phyloP scores from a whole-genome alignment of 495 filamentous ascomycete species.

The Geopyxis carbonaria region DNA sequence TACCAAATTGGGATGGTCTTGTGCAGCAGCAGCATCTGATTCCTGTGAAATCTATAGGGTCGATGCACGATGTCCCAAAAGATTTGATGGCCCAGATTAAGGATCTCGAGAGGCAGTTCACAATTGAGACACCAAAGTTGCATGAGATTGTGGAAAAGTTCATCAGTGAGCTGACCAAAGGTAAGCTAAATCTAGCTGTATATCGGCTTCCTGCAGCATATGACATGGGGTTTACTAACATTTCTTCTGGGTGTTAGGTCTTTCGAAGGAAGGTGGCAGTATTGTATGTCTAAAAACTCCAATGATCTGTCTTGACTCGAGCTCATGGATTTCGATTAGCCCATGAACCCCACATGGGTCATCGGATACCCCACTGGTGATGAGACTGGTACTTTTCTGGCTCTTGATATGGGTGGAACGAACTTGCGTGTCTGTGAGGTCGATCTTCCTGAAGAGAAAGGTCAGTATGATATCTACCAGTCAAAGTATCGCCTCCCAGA shows the following conservation, averaged over 20 bases:
- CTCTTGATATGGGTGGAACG: slow-evolving; percentile 95
- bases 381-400: slow-evolving; percentile 80
- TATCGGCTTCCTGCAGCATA: background rate
- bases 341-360: slow-evolving; percentile 98
- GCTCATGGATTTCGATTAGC: slow-evolving; percentile 34
- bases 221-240: slow-evolving; percentile 9
- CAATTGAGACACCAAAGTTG: slow-evolving; percentile 57
- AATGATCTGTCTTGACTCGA: slow-evolving; percentile 2
- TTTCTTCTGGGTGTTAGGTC: slow-evolving; percentile 33
- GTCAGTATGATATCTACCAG: slow-evolving; percentile 96
- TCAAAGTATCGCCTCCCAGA: slow-evolving; percentile 97
- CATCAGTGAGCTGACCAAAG: slow-evolving; percentile 71
- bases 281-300: slow-evolving; percentile 83
- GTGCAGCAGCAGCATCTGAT: background rate
- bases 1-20: too few species aligned
- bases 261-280: slow-evolving; percentile 73
- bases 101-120: slow-evolving; percentile 70
- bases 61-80: slow-evolving; percentile 66
- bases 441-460: slow-evolving; percentile 71
- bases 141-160: slow-evolving; percentile 85
- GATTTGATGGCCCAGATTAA: slow-evolving; percentile 72
- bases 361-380: slow-evolving; percentile 81
- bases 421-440: slow-evolving; percentile 97
- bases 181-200: slow-evolving; percentile 30
- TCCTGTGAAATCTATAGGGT: slow-evolving; percentile 32